phyloP scores from a whole-genome alignment of 176 grass and related monocot species.

The Phoenix dactylifera region DNA sequence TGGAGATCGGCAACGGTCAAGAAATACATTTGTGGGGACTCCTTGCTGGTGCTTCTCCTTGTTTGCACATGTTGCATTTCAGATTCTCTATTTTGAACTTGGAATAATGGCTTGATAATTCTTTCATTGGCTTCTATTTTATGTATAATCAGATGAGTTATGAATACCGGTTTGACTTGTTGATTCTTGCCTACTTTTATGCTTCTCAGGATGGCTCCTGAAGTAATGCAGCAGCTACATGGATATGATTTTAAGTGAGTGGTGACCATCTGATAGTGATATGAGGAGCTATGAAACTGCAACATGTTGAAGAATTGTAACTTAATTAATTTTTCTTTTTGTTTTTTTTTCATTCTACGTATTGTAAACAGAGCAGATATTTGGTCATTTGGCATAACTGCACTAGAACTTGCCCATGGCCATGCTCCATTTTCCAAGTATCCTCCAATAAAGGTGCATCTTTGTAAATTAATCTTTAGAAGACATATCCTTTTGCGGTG shows the following conservation, averaged over 20 bases:
- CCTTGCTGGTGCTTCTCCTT: constrained; percentile 68
- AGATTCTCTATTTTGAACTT: no score
- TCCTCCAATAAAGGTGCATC: constrained; percentile 75
- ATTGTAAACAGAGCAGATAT: constrained; percentile 70
- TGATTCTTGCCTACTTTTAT: background rate
- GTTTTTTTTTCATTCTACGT: constrained; percentile 1
- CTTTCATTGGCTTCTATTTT: no score
- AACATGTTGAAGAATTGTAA: background rate
- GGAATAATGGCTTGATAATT: no score
- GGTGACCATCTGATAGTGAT: constrained; percentile 5
- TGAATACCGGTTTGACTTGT: no score
- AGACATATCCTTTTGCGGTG: no score
- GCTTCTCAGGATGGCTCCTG: constrained; percentile 86
- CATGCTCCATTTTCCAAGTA: no score
- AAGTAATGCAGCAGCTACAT: constrained; percentile 97
- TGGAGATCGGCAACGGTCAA: constrained; percentile 76
- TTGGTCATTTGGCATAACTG: constrained; percentile 98
- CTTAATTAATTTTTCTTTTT: background rate
- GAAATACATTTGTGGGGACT: constrained; percentile 94
- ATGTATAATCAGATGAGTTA: no score
- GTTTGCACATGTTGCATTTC: no score
- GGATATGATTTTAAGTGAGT: constrained; percentile 98
- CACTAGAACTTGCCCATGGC: constrained; percentile 89
- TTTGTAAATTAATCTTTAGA: constrained; percentile 14
- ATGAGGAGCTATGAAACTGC: constrained; percentile 21